Evolutionary conservation across 441 rosid genomes (phyloP).

Genomic region (Adansonia madagascariensis): DNA sequence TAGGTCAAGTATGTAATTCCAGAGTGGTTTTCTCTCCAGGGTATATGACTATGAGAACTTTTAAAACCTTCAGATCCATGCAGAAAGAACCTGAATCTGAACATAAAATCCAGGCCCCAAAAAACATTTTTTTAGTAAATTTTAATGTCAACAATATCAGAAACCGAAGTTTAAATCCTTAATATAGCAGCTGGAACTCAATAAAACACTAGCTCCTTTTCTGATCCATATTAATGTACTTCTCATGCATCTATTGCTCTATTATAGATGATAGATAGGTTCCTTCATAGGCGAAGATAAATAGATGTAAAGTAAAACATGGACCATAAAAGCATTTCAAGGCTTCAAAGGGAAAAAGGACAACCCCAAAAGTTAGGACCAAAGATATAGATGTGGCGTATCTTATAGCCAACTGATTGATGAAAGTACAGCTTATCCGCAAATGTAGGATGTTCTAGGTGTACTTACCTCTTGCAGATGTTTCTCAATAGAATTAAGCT

Average conservation of each 20-base stretch:
- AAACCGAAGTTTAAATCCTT: no score
- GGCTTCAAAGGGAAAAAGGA: neutral
- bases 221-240: neutral
- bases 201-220: neutral
- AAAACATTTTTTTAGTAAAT: neutral
- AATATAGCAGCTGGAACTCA: neutral
- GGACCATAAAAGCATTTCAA: neutral
- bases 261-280: neutral
- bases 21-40: neutral
- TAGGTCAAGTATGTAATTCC: neutral
- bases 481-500: slow-evolving; percentile 84
- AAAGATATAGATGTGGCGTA: no score
- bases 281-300: neutral
- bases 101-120: neutral
- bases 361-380: neutral
- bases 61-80: neutral
- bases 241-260: neutral
- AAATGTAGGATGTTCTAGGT: neutral
- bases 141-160: neutral
- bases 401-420: neutral
- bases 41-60: neutral
- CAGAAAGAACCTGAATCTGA: neutral
- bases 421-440: neutral
- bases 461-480: slow-evolving; percentile 85
- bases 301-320: neutral